These are phyloP conservation scores for Ogataea zsoltii DNA, from an alignment of 805 yeast genomes.

Conservation along the genomic window DNA sequence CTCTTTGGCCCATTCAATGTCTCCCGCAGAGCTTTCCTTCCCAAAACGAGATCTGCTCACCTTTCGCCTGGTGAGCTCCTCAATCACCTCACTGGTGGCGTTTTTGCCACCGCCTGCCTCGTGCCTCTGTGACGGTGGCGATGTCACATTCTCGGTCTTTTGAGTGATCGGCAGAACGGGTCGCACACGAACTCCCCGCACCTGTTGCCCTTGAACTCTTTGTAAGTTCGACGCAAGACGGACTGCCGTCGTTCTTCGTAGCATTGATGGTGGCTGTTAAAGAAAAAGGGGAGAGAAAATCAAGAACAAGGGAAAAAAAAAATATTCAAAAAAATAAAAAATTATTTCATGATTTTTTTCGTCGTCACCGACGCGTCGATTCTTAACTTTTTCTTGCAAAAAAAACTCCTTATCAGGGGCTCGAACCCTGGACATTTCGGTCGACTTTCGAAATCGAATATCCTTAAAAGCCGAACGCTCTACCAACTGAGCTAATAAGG, in stretches of 20 bases:
- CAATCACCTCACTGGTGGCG: background rate
- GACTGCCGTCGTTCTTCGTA: too few relatives aligned
- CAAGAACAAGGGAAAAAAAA: background rate
- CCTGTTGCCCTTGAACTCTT: too few relatives aligned
- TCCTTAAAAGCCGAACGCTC: conserved; percentile 66
- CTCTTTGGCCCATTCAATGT: conserved; percentile 1
- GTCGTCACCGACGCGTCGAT: background rate
- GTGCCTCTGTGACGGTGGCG: too few relatives aligned
- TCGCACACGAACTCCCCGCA: too few relatives aligned
- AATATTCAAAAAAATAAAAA: background rate
- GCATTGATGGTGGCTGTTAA: too few relatives aligned
- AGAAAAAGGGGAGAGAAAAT: background rate
- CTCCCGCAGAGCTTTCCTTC: background rate
- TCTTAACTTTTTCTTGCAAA: conserved; percentile 6
- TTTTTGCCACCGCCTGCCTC: background rate
- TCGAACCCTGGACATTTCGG: conserved; percentile 65
- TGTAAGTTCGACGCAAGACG: too few relatives aligned
- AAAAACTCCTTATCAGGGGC: conserved; percentile 55
- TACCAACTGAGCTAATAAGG: conserved; percentile 66
- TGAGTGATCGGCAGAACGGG: too few relatives aligned
- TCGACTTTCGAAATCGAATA: conserved; percentile 34
- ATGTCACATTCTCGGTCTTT: too few relatives aligned
- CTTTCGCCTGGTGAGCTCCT: background rate
- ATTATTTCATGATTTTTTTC: background rate
- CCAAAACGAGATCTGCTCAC: conserved; percentile 1